These are phyloP conservation scores for Conoideocrella luteorostrata DNA, from an alignment of 2,329 filamentous ascomycete genomes.

Conservation along the genomic window DNA sequence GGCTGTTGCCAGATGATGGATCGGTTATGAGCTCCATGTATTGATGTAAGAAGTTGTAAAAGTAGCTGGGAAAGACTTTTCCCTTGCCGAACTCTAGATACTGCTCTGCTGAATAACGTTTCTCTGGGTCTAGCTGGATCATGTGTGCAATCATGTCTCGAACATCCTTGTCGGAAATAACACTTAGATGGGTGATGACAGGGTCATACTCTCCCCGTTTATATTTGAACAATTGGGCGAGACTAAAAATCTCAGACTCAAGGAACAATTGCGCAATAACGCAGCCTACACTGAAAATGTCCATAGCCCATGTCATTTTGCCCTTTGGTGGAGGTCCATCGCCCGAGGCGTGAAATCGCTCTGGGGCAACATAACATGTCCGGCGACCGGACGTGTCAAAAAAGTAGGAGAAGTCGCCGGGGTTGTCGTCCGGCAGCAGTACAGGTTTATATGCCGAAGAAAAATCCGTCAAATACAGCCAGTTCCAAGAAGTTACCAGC, in stretches of 20 bases:
- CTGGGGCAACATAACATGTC: slow-evolving; percentile 92
- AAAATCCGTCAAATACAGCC: slow-evolving; percentile 97
- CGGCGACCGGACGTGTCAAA: slow-evolving; percentile 89
- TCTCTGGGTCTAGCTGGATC: slow-evolving; percentile 90
- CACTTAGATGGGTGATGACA: slow-evolving; percentile 68
- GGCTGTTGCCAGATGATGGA: slow-evolving; percentile 70
- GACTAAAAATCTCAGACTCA: slow-evolving; percentile 92
- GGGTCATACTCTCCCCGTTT: slow-evolving; percentile 89
- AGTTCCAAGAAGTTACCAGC: slow-evolving; percentile 97
- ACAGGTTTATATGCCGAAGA: slow-evolving; percentile 93
- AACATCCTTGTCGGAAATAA: slow-evolving; percentile 82
- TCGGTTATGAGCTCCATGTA: slow-evolving; percentile 97
- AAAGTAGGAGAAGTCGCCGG: slow-evolving; percentile 94
- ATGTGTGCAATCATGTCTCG: slow-evolving; percentile 89
- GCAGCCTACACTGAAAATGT: slow-evolving; percentile 94
- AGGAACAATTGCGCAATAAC: slow-evolving; percentile 95
- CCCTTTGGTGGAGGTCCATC: slow-evolving; percentile 55
- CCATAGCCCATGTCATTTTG: slow-evolving; percentile 85
- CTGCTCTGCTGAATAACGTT: slow-evolving; percentile 86
- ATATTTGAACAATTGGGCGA: slow-evolving; percentile 94
- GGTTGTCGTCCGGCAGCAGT: slow-evolving; percentile 90
- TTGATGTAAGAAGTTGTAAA: slow-evolving; percentile 94
- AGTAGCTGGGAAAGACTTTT: slow-evolving; percentile 92
- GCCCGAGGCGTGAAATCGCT: slow-evolving; percentile 73
- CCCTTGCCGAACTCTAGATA: slow-evolving; percentile 88